Percentiles rank a stretch among this genome's conserved stretches.
phyloP scores from a whole-genome alignment of 2,329 filamentous ascomycete species.

The Pseudogymnoascus sp. region DNA sequence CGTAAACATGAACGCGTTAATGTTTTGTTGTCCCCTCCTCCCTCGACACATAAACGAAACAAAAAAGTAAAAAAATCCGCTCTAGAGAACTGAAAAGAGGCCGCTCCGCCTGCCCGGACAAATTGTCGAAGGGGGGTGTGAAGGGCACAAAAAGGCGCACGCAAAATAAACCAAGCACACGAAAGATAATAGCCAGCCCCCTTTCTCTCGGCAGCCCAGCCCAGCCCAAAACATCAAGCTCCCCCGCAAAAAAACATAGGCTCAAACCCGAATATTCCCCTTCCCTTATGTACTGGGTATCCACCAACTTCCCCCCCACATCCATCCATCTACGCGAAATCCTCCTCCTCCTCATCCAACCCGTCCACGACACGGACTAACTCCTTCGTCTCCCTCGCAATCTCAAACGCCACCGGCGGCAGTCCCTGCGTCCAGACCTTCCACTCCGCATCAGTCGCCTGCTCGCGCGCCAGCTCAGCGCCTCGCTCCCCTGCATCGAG shows the following conservation, averaged over 20 bases:
- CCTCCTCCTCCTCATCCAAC: slow-evolving; percentile 3
- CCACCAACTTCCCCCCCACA: background rate
- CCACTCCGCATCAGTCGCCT: slow-evolving; percentile 48
- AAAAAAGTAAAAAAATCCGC: background rate
- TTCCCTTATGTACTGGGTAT: background rate
- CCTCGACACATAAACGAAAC: background rate
- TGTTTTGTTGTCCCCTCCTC: background rate
- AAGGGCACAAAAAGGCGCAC: background rate
- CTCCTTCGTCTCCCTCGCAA: slow-evolving; percentile 75
- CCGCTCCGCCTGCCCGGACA: background rate
- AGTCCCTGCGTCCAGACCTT: slow-evolving; percentile 61
- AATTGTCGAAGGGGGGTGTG: background rate
- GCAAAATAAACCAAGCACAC: background rate
- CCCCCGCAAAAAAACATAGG: background rate
- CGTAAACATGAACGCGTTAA: background rate
- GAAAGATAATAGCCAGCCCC: background rate
- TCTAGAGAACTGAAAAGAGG: background rate
- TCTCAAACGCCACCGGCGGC: slow-evolving; percentile 79
- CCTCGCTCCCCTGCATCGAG: slow-evolving; percentile 56
- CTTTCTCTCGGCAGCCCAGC: background rate
- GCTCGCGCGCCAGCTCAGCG: slow-evolving; percentile 48
- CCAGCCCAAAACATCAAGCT: background rate
- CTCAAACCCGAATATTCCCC: background rate
- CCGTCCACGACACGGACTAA: slow-evolving; percentile 45
- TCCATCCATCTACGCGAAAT: background rate